Base-by-base conservation (phyloP, 2,329 filamentous ascomycete species). In the Leptographium wingfieldii region DNA sequence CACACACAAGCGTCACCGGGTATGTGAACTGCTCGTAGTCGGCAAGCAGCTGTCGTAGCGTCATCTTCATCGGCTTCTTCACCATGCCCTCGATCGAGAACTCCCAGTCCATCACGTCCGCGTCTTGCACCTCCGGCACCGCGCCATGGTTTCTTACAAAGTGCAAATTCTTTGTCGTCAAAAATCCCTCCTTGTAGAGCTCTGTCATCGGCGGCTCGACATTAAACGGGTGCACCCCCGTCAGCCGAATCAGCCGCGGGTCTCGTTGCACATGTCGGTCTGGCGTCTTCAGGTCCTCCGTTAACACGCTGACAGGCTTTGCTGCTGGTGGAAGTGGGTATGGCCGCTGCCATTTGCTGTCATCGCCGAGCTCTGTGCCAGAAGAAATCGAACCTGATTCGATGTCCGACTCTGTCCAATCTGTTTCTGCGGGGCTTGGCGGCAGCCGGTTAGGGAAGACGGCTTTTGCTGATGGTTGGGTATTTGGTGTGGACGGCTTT, bases 61-160 rank as follows among this genome's bases (percentile, higher is more conserved):
- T 88, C 66, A 95, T 76, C 16, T 75, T 85, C 40, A 95, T 73
- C 0, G 91, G 90, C 2, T 84, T 83, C 61, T 90, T 83, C 3
- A 96, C 91, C 63, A 96, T 74, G 43, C 91, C 92, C 73, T 95
- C 89, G 31, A 96, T 79, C 0, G 83, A 84, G 61, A 96, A 87
- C 60, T 89, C 82, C 92, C 92, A 96, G 66, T 87, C 80, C 51
- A 85, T 80, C 61, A 90, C 83, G 4, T 88, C 83, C 29, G 82
- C 76, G 64, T 95, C 88, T 10, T 80, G 77, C 22, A 94, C 88
- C 59, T 81, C 75, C 1, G 91, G 92, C 9, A 96, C 91, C 0
- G 84, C 76, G 16, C 92, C 92, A 75, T 96, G 92, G 68, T 96
- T 96, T 43, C 92, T 79, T 10, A 96, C 92, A 70, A 95, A 96